A percentile compares a stretch with the other conserved stretches of the same genome.
phyloP scores from a whole-genome alignment of 2,329 filamentous ascomycete genomes.

The Ascochyta viciae-villosae region DNA sequence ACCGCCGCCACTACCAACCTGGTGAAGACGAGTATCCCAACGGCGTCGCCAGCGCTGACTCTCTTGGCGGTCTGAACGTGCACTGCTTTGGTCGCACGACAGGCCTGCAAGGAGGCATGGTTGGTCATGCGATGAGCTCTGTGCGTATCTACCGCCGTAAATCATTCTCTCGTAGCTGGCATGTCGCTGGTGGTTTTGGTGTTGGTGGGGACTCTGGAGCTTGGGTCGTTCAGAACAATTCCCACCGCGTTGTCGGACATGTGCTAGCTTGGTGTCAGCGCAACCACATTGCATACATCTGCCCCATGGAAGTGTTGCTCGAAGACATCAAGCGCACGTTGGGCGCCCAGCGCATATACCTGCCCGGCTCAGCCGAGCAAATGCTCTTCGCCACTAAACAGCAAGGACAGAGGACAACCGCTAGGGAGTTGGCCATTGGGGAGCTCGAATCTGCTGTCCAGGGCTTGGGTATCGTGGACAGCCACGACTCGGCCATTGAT shows the following conservation, averaged over 20 bases:
- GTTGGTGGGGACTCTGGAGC: conserved; percentile 91
- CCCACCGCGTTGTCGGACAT: conserved; percentile 85
- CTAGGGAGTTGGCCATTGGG: conserved; percentile 19
- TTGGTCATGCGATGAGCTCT: conserved; percentile 78
- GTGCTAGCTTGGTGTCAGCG: conserved; percentile 86
- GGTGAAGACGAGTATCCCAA: conserved; percentile 59
- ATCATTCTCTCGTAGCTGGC: conserved; percentile 77
- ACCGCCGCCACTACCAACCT: conserved; percentile 41
- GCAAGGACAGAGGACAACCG: conserved; percentile 10
- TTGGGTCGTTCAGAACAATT: conserved; percentile 83
- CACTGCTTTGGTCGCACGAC: conserved; percentile 90
- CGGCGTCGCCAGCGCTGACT: conserved; percentile 64
- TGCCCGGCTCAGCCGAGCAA: conserved; percentile 65
- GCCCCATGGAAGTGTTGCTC: conserved; percentile 90
- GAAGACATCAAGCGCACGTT: conserved; percentile 84
- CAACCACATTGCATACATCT: conserved; percentile 87
- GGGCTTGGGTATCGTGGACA: conserved; percentile 39
- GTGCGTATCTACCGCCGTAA: conserved; percentile 87
- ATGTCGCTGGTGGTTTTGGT: conserved; percentile 66
- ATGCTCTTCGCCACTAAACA: conserved; percentile 19
- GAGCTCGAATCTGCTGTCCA: conserved; percentile 38
- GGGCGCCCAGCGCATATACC: conserved; percentile 70
- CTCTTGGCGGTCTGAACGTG: conserved; percentile 77
- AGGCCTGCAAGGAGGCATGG: conserved; percentile 79
- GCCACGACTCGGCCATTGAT: conserved; percentile 33